These are phyloP conservation scores for Wickerhamomyces sp. DNA, from an alignment of 1,139 yeast species.

Conservation along the genomic window DNA sequence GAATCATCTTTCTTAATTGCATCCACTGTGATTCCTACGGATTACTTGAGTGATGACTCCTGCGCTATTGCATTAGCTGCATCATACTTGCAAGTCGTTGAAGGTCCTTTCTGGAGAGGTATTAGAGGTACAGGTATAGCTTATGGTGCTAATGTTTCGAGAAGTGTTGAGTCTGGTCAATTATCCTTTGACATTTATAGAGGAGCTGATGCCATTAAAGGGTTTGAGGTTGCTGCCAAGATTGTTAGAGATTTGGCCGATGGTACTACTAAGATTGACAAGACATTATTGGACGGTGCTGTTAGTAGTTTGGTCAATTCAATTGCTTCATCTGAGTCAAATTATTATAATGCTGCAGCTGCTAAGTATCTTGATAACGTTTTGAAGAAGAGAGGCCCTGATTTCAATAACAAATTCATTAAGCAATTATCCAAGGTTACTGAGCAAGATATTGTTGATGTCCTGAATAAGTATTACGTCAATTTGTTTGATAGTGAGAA, in stretches of 20 bases:
- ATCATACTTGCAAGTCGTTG: slow-evolving; percentile 78
- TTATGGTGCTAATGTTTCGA: slow-evolving; percentile 70
- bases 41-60: slow-evolving; percentile 61
- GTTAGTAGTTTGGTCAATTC: slow-evolving; percentile 68
- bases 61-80: slow-evolving; percentile 70
- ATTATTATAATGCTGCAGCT: slow-evolving; percentile 57
- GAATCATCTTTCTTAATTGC: slow-evolving; percentile 76
- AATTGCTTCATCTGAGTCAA: slow-evolving; percentile 62
- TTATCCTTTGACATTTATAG: slow-evolving; percentile 67
- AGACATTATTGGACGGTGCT: slow-evolving; percentile 61
- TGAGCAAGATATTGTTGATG: slow-evolving; percentile 49
- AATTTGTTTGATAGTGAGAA: slow-evolving; percentile 52
- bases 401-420: slow-evolving; percentile 48
- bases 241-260: slow-evolving; percentile 59
- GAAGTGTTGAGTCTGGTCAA: slow-evolving; percentile 62
- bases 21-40: slow-evolving; percentile 57
- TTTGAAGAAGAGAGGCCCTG: slow-evolving; percentile 65
- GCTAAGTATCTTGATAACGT: slow-evolving; percentile 61
- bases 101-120: slow-evolving; percentile 97
- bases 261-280: slow-evolving; percentile 53
- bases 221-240: slow-evolving; percentile 61
- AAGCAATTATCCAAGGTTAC: slow-evolving; percentile 47
- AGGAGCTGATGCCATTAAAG: slow-evolving; percentile 77
- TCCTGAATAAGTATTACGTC: slow-evolving; percentile 54
- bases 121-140: slow-evolving; percentile 95